phyloP scores from a whole-genome alignment of 2,329 filamentous ascomycete species.

The Allantophomopsis lycopodina region DNA sequence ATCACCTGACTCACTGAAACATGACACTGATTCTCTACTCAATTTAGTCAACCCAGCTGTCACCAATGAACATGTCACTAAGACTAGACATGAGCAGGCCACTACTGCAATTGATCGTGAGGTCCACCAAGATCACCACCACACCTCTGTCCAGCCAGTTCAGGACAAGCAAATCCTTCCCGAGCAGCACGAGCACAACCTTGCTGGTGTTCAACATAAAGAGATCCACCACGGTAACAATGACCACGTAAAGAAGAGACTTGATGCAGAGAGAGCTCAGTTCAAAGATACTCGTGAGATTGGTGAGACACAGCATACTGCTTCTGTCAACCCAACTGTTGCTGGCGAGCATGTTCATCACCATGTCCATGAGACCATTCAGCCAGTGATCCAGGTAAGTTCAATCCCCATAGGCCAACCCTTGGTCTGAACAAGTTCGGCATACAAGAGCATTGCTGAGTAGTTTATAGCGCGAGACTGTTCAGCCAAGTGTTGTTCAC shows the following conservation, averaged over 20 bases:
- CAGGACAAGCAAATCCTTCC: conserved; percentile 36
- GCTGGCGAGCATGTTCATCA: conserved; percentile 52
- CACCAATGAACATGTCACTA: conserved; percentile 43
- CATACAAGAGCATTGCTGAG: conserved; percentile 57
- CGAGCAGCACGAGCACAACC: conserved; percentile 48
- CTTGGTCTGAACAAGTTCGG: conserved; percentile 8
- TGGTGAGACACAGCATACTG: conserved; percentile 32
- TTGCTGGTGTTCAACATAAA: conserved; percentile 43
- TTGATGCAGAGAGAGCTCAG: conserved; percentile 37
- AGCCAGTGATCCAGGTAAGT: background rate
- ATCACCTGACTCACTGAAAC: background rate
- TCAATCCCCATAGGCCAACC: background rate
- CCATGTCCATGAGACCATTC: conserved; percentile 18
- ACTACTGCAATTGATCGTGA: conserved; percentile 52
- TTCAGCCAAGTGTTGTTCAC: conserved; percentile 56
- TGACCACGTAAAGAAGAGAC: conserved; percentile 26
- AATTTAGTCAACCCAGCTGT: conserved; percentile 39
- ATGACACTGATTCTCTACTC: conserved; percentile 1
- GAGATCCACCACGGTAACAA: conserved; percentile 46
- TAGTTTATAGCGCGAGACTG: conserved; percentile 54
- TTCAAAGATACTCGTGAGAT: conserved; percentile 36
- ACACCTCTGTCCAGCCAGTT: conserved; percentile 56
- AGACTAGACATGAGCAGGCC: conserved; percentile 46
- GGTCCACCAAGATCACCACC: conserved; percentile 59
- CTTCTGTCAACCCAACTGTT: conserved; percentile 30